These are phyloP conservation scores for Purpureocillium takamizusanense DNA, from an alignment of 2,329 filamentous ascomycete species.

Conservation along the genomic window DNA sequence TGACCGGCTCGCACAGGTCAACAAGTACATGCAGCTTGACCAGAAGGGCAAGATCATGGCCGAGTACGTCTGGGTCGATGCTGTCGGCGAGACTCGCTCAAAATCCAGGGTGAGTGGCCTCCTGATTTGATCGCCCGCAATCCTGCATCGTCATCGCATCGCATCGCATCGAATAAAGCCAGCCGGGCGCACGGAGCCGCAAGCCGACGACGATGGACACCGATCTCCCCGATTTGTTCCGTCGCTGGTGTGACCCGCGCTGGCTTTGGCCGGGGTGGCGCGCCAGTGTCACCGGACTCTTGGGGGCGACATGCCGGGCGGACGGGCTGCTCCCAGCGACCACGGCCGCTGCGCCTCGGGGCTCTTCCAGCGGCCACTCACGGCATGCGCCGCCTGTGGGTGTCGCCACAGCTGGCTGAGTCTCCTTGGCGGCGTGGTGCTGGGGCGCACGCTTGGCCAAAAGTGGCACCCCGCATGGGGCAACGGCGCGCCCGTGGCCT, in stretches of 20 bases:
- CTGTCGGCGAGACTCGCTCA: slow-evolving; percentile 73
- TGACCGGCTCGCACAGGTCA: slow-evolving; percentile 48
- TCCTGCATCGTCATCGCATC: background rate
- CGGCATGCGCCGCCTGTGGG: too few species aligned
- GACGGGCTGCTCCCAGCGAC: too few species aligned
- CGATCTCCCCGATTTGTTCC: slow-evolving; percentile 8
- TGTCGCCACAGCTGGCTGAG: too few species aligned
- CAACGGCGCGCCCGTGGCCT: too few species aligned
- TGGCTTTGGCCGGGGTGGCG: too few species aligned
- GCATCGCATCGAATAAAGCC: too few species aligned
- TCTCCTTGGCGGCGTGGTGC: too few species aligned
- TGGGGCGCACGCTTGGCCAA: too few species aligned
- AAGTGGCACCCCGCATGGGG: too few species aligned
- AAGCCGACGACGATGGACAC: slow-evolving; percentile 1
- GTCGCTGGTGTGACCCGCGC: background rate
- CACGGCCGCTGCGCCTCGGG: too few species aligned
- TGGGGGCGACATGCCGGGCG: too few species aligned
- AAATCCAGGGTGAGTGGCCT: slow-evolving; percentile 79
- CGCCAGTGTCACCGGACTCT: too few species aligned
- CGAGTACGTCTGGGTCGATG: slow-evolving; percentile 96
- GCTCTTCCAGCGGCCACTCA: background rate
- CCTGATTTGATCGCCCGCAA: background rate
- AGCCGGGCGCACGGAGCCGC: background rate
- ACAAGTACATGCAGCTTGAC: slow-evolving; percentile 85
- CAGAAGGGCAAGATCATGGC: slow-evolving; percentile 85